Evolutionary conservation across 106 monocot species (phyloP).

Genomic region (Allium sativum): DNA sequence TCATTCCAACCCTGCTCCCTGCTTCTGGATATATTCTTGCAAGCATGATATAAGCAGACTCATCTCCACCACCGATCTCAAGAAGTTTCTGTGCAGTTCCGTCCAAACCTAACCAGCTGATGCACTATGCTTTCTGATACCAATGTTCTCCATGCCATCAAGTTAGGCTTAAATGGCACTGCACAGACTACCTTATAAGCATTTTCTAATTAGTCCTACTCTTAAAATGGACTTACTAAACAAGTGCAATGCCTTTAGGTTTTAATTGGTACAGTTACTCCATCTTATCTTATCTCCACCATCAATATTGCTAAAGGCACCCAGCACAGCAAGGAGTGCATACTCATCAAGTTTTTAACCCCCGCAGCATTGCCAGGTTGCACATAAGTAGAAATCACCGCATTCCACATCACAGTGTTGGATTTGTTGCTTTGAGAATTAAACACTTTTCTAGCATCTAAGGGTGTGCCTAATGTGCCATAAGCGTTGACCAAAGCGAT

Average conservation of each 20-base stretch:
- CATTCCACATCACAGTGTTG: constrained; percentile 35
- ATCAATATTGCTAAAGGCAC: constrained; percentile 35
- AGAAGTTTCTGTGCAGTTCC: constrained; percentile 18
- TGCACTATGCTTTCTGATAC: constrained; percentile 34
- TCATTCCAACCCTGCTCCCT: constrained; percentile 21
- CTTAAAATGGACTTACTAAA: constrained; percentile 43
- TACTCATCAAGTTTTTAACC: constrained; percentile 15
- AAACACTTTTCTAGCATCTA: constrained; percentile 24
- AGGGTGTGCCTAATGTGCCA: constrained; percentile 25
- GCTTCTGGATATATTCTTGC: constrained; percentile 25
- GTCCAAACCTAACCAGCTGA: constrained; percentile 14
- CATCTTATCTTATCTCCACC: constrained; percentile 24
- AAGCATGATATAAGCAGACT: constrained; percentile 52
- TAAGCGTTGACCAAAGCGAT: constrained; percentile 40
- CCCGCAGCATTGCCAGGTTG: constrained; percentile 32
- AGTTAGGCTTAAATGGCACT: constrained; percentile 52
- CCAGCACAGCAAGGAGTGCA: constrained; percentile 37
- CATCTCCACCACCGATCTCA: constrained; percentile 36
- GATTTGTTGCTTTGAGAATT: background rate
- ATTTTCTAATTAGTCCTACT: constrained; percentile 28
- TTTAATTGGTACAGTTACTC: constrained; percentile 7
- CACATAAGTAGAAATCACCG: constrained; percentile 27
- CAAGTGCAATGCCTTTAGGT: constrained; percentile 49
- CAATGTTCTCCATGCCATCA: constrained; percentile 49
- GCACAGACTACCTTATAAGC: constrained; percentile 23